Percentiles rank a stretch among this genome's conserved stretches.
Conservation (phyloP, 2,329 filamentous ascomycete species). For the Leptosphaerulina australis region DNA sequence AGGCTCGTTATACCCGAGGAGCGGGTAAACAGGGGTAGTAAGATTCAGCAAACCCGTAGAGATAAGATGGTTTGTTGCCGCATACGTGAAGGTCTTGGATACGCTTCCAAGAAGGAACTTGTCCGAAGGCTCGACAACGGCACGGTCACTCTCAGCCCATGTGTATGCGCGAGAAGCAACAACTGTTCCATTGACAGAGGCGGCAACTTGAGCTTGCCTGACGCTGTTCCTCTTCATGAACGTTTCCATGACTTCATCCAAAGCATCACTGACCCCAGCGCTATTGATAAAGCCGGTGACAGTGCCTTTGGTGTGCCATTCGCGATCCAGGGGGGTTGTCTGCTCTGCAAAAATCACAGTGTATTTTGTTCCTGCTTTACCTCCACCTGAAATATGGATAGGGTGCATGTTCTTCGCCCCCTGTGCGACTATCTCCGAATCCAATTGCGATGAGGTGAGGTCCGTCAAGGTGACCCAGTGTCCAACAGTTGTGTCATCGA, state of each 20-base stretch:
- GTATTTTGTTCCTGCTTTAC: constrained; percentile 15
- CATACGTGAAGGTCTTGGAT: constrained; percentile 31
- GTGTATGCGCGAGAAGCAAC: constrained; percentile 29
- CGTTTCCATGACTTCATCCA: constrained; percentile 23
- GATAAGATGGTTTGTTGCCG: constrained; percentile 23
- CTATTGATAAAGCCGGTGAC: constrained; percentile 31
- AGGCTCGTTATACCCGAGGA: constrained; percentile 25
- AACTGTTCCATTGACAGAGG: constrained; percentile 25
- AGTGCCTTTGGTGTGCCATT: constrained; percentile 26
- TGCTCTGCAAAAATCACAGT: constrained; percentile 30
- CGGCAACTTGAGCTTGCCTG: constrained; percentile 32
- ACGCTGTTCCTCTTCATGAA: constrained; percentile 31
- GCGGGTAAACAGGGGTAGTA: constrained; percentile 25
- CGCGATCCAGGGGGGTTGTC: constrained; percentile 19
- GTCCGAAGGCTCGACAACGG: constrained; percentile 24
- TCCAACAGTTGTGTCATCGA: constrained; percentile 31
- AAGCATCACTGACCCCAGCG: constrained; percentile 4
- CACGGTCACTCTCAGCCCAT: constrained; percentile 29
- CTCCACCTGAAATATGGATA: constrained; percentile 25
- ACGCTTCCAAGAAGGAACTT: constrained; percentile 34
- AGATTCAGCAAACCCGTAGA: constrained; percentile 23
- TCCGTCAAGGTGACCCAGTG: constrained; percentile 23
- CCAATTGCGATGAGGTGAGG: constrained; percentile 21
- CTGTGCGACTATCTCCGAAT: constrained; percentile 20
- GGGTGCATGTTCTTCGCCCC: constrained; percentile 18